phyloP scores from a whole-genome alignment of 2,329 filamentous ascomycete genomes.

The Xylariaceae sp. region DNA sequence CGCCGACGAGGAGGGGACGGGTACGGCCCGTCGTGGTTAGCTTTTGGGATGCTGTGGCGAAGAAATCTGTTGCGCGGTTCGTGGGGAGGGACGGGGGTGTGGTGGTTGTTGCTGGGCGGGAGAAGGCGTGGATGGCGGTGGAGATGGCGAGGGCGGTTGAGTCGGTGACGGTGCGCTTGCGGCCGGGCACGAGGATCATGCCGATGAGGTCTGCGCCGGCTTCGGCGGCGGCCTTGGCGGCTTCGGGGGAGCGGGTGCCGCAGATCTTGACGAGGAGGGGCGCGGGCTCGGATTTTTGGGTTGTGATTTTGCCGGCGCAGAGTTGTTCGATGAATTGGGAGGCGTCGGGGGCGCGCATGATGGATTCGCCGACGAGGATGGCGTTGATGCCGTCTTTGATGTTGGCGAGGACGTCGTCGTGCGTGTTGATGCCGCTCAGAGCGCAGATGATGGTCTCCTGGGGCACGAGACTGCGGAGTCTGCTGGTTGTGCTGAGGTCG shows the following conservation, averaged over 20 bases:
- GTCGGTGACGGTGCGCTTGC: slow-evolving; percentile 72
- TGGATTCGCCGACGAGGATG: slow-evolving; percentile 87
- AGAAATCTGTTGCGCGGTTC: slow-evolving; percentile 60
- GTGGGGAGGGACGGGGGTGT: slow-evolving; percentile 23
- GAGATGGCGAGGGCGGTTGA: slow-evolving; percentile 80
- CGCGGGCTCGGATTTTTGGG: slow-evolving; percentile 34
- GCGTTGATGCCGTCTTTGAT: slow-evolving; percentile 86
- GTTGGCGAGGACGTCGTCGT: slow-evolving; percentile 83
- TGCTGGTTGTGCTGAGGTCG: slow-evolving; percentile 84
- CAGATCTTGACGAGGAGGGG: slow-evolving; percentile 85
- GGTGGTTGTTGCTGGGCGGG: slow-evolving; percentile 31
- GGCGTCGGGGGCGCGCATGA: slow-evolving; percentile 87
- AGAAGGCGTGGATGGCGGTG: slow-evolving; percentile 60
- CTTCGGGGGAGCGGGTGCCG: slow-evolving; percentile 78
- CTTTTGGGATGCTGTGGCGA: slow-evolving; percentile 48
- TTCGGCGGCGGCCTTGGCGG: slow-evolving; percentile 72
- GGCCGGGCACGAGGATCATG: slow-evolving; percentile 80
- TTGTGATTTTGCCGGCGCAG: slow-evolving; percentile 52
- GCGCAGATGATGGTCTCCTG: slow-evolving; percentile 85
- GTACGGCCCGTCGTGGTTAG: slow-evolving; percentile 40
- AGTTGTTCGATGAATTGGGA: slow-evolving; percentile 77
- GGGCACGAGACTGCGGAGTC: slow-evolving; percentile 80
- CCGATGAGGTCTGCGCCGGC: slow-evolving; percentile 88
- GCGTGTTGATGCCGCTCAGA: slow-evolving; percentile 84
- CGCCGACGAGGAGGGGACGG: slow-evolving; percentile 77